Percentiles rank a stretch among this genome's conserved stretches.
Conservation (phyloP, 306 rosid genomes). For the Ziziphus jujuba region DNA sequence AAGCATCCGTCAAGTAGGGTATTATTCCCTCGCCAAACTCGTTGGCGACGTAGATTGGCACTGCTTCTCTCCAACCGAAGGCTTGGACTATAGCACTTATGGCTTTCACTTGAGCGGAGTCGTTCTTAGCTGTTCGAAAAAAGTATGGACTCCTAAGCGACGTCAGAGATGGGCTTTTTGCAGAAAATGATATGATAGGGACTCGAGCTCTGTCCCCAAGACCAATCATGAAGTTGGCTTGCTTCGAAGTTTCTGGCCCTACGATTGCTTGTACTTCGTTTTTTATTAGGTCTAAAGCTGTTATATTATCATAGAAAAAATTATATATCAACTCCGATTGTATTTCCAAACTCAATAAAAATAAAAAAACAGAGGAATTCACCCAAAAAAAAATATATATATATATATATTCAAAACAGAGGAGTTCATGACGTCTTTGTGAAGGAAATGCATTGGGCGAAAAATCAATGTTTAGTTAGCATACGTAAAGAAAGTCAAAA, state of each 20-base stretch:
- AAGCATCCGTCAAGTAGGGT: slow-evolving; percentile 24
- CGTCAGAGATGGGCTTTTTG: slow-evolving; percentile 33
- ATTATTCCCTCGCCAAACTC: slow-evolving; percentile 14
- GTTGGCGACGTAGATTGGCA: slow-evolving; percentile 20
- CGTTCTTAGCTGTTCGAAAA: slow-evolving; percentile 17
- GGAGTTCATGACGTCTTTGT: too few relatives aligned
- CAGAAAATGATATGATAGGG: slow-evolving; percentile 37
- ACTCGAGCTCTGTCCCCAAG: slow-evolving; percentile 35
- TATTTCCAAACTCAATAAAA: too few relatives aligned
- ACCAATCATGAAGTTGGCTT: slow-evolving; percentile 25
- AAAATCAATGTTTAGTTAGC: too few relatives aligned
- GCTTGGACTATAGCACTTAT: slow-evolving; percentile 22
- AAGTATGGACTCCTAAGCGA: slow-evolving; percentile 22
- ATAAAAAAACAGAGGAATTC: too few relatives aligned
- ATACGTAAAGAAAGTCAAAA: too few relatives aligned
- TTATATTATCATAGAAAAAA: background rate
- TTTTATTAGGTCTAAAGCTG: slow-evolving; percentile 48
- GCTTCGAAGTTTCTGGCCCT: slow-evolving; percentile 32
- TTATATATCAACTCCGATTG: too few relatives aligned
- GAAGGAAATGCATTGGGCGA: too few relatives aligned
- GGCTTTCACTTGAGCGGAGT: slow-evolving; percentile 28
- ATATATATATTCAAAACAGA: too few relatives aligned
- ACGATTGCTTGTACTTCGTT: slow-evolving; percentile 47
- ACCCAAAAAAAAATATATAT: too few relatives aligned
- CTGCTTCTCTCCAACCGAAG: slow-evolving; percentile 31